Evolutionary conservation across 345 rosid species (phyloP), one percentile per base, ranked within the genome.

Genomic region (Psidium friedrichsthalianum): DNA sequence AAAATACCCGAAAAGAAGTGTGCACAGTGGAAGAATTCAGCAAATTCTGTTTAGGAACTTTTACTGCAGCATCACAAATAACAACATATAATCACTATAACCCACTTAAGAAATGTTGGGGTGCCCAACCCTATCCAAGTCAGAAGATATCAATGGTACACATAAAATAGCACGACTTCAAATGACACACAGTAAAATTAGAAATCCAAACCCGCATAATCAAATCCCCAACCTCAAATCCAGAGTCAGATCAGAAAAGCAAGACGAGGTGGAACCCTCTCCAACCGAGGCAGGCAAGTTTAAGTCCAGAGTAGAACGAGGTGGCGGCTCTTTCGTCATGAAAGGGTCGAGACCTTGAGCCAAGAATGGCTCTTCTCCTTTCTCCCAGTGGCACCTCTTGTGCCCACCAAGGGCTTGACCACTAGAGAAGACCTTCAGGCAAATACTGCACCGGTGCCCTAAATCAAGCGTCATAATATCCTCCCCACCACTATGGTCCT

Each of bases 321-420:
- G 13, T 8, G 21, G 51, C 4, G 13, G 36, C 59, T 69, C 51
- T 58, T 53, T 55, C 25, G 69, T 5, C 22, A 0, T 12, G 16
- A 58, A 69, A 21, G 78, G 44, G 24, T 8, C 90, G 88, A 55
- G 87, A 57, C 61, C 91, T 88, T 2, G 93, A 91, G 47, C 93
- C 92, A 58, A 93, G 93, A 56, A 90, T 90, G 69, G 91, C 92
- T 82, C 95, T 89, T 86, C 97, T 85, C 94, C 95, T 90, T 87
- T 95, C 92, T 86, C 98, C 96, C 89, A 96, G 84, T 97, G 99
- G 89, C 98, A 95, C 87, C 98, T 92, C 96, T 91, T 95, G 87
- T 95, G 99, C 52, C 99, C 99, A 11, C 94, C 95, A 11, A 96
- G 93, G 16, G 98, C 99, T 88, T 97, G 96, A 90, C 87, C 87